Base-by-base conservation (phyloP, 2,329 filamentous ascomycete genomes). In the Xylaria polymorpha region DNA sequence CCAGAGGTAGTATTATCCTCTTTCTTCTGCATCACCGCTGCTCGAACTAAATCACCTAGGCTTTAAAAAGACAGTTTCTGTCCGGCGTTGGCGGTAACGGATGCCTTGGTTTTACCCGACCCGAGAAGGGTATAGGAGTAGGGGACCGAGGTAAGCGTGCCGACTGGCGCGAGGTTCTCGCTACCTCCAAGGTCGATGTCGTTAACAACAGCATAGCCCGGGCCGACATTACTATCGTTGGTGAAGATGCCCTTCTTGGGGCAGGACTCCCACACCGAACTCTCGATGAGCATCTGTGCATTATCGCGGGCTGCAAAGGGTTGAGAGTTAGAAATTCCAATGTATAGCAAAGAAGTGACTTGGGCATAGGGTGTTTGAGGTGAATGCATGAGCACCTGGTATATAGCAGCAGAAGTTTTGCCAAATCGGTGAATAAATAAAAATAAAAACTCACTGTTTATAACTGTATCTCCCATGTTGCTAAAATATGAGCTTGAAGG, bases 71-170 rank as follows among this genome's bases (percentile, higher is more conserved):
- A 65, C 20, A 74, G 29, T 35, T 67, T 71, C 48, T 72, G 73
- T 12, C 74, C 74, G 0, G 73, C 74, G 25, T 61, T 73, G 9
- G 73, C 76, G 4, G 67, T 61, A 8, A 83, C 81, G 15, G 77
- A 77, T 15, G 72, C 76, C 76, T 82, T 77, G 3, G 82, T 80
- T 14, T 76, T 79, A 1, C 64, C 73, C 0, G 78, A 77, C 1
- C 80, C 80, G 43, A 83, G 68, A 1, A 81, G 70, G 8, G 73
- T 78, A 71, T 85, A 85, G 20, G 73, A 71, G 71, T 85, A 85
- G 0, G 80, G 80, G 15, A 84, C 76, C 4, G 75, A 79, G 50
- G 77, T 82, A 7, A 82, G 77, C 4, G 80, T 82, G 37, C 80
- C 79, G 61, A 77, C 71, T 6, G 79, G 78, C 12, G 84, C 83